Conservation (phyloP, 805 yeast species). For the Saturnispora serradocipensis region DNA sequence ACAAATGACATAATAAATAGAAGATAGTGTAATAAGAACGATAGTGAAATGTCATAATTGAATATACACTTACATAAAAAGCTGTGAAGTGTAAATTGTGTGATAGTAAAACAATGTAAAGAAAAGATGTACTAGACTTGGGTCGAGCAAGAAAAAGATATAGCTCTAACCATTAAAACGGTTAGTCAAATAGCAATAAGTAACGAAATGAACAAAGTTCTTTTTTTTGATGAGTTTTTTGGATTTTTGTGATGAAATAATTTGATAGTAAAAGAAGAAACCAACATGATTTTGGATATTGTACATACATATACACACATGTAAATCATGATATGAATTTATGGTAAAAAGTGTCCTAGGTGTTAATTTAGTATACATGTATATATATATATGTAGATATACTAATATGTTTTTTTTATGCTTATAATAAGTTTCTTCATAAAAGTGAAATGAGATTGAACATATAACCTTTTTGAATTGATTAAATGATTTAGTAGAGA, state of each 20-base stretch:
- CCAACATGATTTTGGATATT: background rate
- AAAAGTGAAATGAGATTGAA: background rate
- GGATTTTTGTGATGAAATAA: background rate
- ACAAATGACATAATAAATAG: background rate
- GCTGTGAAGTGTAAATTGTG: background rate
- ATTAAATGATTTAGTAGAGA: too few species aligned
- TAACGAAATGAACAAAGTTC: background rate
- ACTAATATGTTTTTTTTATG: too few species aligned
- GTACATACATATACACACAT: too few species aligned
- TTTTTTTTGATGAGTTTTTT: background rate
- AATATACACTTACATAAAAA: background rate
- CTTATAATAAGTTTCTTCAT: background rate
- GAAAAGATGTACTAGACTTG: background rate
- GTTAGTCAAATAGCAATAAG: background rate
- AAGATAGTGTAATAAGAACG: background rate
- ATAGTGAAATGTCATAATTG: background rate
- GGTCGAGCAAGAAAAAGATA: background rate
- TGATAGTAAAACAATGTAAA: background rate
- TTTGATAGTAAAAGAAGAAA: background rate
- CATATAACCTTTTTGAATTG: background rate
- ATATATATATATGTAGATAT: too few species aligned
- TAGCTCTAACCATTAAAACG: background rate
- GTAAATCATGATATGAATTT: background rate
- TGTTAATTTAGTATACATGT: background rate
- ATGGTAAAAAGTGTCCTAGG: background rate